Evolutionary conservation across 257 asterid species (phyloP), one percentile per base, ranked within the genome.

Genomic region (Solanum acaule): DNA sequence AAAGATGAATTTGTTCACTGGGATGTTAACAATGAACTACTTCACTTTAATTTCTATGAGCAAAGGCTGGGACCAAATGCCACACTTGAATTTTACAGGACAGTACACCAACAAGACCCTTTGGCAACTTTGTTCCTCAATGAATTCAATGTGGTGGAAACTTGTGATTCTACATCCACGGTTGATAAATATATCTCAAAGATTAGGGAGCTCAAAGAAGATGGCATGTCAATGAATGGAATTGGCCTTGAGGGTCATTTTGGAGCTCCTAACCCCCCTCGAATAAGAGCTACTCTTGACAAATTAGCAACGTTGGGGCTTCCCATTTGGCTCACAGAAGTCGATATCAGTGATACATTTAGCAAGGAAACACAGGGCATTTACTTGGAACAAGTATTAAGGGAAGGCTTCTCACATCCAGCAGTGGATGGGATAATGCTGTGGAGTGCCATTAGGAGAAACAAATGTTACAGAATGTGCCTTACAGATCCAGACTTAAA

Each of bases 271-370:
- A 93, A 93, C 67, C 87, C 86, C 8, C 94, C 94, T 3, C 76
- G 90, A 38, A 93, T 93, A 89, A 91, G 95, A 88, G 94, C 91
- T 5, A 87, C 85, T 63, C 73, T 90, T 0, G 95, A 92, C 83
- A 93, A 93, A 88, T 86, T 93, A 59, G 93, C 94, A 11, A 92
- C 93, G 7, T 90, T 93, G 15, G 91, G 90, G 46, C 92, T 93
- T 31, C 94, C 94, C 29, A 91, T 93, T 37, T 93, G 95, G 94
- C 90, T 93, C 61, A 93, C 94, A 3, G 95, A 93, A 88, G 94
- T 93, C 16, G 95, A 93, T 88, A 92, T 92, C 63, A 90, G 93
- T 61, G 89, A 87, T 9, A 40, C 59, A 38, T 70, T 90, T 67
- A 56, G 90, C 44, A 38, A 86, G 84, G 90, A 90, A 72, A 87